Evolutionary conservation across 2,329 filamentous ascomycete species (phyloP), one percentile per base, ranked within the genome.

Genomic region (Trichoderma atrobrunneum): DNA sequence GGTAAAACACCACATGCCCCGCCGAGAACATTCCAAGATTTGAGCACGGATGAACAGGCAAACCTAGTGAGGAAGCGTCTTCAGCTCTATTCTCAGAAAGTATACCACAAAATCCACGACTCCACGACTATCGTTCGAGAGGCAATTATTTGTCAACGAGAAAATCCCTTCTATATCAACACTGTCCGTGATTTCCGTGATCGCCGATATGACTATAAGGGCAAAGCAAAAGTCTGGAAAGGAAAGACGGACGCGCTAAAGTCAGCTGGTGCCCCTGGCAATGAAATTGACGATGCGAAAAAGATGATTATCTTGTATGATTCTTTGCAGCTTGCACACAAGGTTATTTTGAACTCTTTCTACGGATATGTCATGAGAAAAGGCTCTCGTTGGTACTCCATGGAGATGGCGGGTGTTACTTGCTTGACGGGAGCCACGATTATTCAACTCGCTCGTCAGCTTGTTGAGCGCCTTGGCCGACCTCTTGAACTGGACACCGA

Each of bases 311-410:
- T 98, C 62, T 84, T 99, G 5, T 99, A 93, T 80, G 96, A 99
- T 80, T 99, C 96, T 0, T 86, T 99, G 72, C 97, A 99, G 81
- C 86, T 99, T 77, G 96, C 96, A 0, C 96, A 99, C 85, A 99
- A 99, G 81, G 96, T 99, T 84, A 99, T 99, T 87, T 82, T 99
- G 70, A 99, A 99, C 85, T 97, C 94, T 71, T 99, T 99, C 85
- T 99, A 99, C 77, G 96, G 96, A 74, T 99, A 99, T 80, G 96
- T 98, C 80, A 99, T 99, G 96, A 89, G 96, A 84, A 99, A 99
- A 81, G 96, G 96, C 39, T 99, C 96, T 48, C 90, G 96, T 70
- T 99, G 96, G 96, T 99, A 99, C 80, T 99, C 96, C 21, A 91
- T 99, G 88, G 96, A 99, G 80, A 99, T 99, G 96, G 96, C 97